Base-by-base conservation (phyloP, 768 basidiomycete species). In the Cystobasidium tubakii region DNA sequence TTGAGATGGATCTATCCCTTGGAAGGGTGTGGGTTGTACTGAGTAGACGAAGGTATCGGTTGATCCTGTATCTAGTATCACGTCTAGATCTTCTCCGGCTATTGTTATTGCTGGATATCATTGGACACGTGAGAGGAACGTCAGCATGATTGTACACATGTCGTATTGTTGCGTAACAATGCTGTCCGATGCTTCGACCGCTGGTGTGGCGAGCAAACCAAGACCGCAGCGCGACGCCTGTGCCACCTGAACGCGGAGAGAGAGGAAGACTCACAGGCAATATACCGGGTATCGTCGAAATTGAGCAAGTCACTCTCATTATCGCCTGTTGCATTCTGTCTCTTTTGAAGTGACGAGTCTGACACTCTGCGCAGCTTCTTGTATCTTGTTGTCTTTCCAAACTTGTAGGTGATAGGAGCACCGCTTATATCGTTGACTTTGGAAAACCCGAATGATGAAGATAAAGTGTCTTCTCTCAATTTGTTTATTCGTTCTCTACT, bases 81-180 rank as follows among this genome's bases (percentile, higher is more conserved):
- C 44, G 55, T 69, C 66, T 34, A 69, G 66, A 50, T 69, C 66
- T 69, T 69, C 34, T 46, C 66, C 66, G 7, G 66, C 66, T 23
- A 69, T 50, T 17, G 36, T 69, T 42, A 69, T 54, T 19, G 66
- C 46, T 46, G 66, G 13, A 54, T 54, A 10, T 54, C 33, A 13
- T 43, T 9, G 34, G 64, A 43, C 64, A 43, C 25, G 17, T 62
- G 15, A 62, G 27, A 15, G 57, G 21, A 15, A 60, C 33, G 53
- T 54, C 53, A 29, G 27, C 39, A 39, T 62, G 9, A 31, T 57
- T n/a, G 27, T 55, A 55, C 27, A n/a, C 21, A 9, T 23, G 53
- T 55, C n/a, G n/a, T n/a, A n/a, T n/a, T n/a, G n/a, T n/a, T n/a
- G n/a, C n/a, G n/a, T n/a, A n/a, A n/a, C n/a, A n/a, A n/a, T n/a